Evolutionary conservation across 2,329 filamentous ascomycete species (phyloP).

Genomic region (Phaeosphaeria sp.): DNA sequence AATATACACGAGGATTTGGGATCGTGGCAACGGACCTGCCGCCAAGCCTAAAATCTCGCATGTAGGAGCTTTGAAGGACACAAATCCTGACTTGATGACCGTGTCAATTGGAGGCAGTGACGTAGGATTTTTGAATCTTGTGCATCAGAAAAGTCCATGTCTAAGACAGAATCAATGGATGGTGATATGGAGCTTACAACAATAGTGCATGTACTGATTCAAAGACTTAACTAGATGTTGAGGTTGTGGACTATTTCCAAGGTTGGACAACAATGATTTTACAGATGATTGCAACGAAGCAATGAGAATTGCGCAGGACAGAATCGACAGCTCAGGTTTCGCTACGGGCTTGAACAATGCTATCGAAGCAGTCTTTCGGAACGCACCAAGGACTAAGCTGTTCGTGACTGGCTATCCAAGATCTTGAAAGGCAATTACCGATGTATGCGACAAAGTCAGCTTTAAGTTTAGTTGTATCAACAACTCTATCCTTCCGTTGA

Average conservation of each 20-base stretch:
- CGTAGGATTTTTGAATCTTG: slow-evolving; percentile 4
- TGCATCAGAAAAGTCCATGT: slow-evolving; percentile 1
- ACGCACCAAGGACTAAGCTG: slow-evolving; percentile 4
- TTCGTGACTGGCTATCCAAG: slow-evolving; percentile 6
- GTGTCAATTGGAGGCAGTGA: slow-evolving; percentile 10
- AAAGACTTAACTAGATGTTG: slow-evolving; percentile 1
- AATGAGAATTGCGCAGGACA: neutral
- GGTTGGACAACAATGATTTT: slow-evolving; percentile 1
- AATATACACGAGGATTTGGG: slow-evolving; percentile 1
- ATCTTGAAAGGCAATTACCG: slow-evolving; percentile 5
- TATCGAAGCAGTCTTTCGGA: slow-evolving; percentile 2
- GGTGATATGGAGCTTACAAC: neutral
- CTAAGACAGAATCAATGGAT: neutral
- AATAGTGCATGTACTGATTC: slow-evolving; percentile 8
- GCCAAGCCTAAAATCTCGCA: slow-evolving; percentile 3
- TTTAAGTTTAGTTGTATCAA: slow-evolving; percentile 5
- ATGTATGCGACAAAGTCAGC: slow-evolving; percentile 8
- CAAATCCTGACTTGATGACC: slow-evolving; percentile 5
- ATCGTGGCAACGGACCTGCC: neutral
- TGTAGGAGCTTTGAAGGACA: slow-evolving; percentile 1
- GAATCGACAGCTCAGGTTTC: slow-evolving; percentile 3
- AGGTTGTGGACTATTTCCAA: slow-evolving; percentile 1
- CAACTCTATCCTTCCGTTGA: slow-evolving; percentile 7
- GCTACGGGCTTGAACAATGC: neutral
- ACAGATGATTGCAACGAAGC: slow-evolving; percentile 5